Conservation (phyloP, 148 eudicot species). For the Rhododendron henanense region DNA sequence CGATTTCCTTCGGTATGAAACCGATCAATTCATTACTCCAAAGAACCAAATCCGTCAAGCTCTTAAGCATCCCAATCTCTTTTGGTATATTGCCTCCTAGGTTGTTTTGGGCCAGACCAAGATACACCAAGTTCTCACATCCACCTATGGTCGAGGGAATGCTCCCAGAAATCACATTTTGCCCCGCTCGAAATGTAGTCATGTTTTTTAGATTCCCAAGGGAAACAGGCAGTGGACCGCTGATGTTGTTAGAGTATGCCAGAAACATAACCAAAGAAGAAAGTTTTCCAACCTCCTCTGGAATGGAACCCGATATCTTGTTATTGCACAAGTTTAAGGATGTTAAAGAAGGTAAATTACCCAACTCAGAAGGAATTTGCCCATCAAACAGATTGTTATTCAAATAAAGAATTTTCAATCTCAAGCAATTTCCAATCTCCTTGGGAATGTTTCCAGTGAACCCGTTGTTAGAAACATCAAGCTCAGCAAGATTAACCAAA, state of each 20-base stretch:
- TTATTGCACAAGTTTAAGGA: slow-evolving; percentile 86
- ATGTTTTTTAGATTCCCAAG: slow-evolving; percentile 61
- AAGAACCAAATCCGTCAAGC: slow-evolving; percentile 64
- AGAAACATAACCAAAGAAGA: slow-evolving; percentile 58
- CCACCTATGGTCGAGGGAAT: slow-evolving; percentile 71
- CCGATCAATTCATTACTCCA: slow-evolving; percentile 76
- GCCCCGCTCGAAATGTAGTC: slow-evolving; percentile 75
- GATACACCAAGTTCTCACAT: slow-evolving; percentile 51
- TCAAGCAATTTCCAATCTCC: slow-evolving; percentile 63
- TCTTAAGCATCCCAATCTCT: slow-evolving; percentile 67
- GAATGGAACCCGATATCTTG: slow-evolving; percentile 64
- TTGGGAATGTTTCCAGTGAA: slow-evolving; percentile 57
- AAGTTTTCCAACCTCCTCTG: slow-evolving; percentile 73
- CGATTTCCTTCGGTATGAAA: slow-evolving; percentile 67
- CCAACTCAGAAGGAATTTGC: slow-evolving; percentile 63
- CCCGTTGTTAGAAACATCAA: slow-evolving; percentile 56
- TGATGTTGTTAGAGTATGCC: slow-evolving; percentile 65
- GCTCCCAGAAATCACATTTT: slow-evolving; percentile 67
- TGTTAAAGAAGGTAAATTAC: slow-evolving; percentile 45
- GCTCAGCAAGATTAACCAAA: slow-evolving; percentile 37
- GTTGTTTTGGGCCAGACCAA: slow-evolving; percentile 85
- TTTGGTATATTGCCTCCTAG: slow-evolving; percentile 66
- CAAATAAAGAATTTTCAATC: slow-evolving; percentile 44
- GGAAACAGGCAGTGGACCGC: slow-evolving; percentile 66
- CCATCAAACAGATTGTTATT: slow-evolving; percentile 64